Evolutionary conservation across 129 eudicot species (phyloP), one percentile per base, ranked within the genome.

Genomic region (Sambucus nigra): DNA sequence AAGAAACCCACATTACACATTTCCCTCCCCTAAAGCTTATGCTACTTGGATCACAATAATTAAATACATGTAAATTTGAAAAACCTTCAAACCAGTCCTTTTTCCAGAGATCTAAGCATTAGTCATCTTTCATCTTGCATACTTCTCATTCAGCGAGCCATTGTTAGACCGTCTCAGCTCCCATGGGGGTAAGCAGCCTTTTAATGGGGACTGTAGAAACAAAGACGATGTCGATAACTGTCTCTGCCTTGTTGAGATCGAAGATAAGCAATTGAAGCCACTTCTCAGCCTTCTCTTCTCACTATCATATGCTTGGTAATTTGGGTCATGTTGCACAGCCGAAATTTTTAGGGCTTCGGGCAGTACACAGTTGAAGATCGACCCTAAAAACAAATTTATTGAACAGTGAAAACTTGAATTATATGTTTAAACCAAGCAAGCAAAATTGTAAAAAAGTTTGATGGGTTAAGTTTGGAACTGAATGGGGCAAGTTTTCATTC

Each of bases 271-370:
- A 47, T 76, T 67, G 59, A 81, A 78, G 50, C 76, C 59, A 59
- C 75, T 81, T 61, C 82, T 73, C 27, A 86, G 79, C 68, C 65
- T 80, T 71, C 72, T 84, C 66, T 82, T 86, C 65, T 82, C 87
- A 7, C 57, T 46, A 20, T 78, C 84, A 7, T 47, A 73, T 11
- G 71, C 62, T 59, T 65, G 63, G 46, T 28, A 50, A 22, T 39
- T 42, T 21, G 78, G 76, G 44, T 85, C 80, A 20, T 78, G 79
- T 57, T 78, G 68, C 61, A 86, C 84, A 0, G 76, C 69, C 0
- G 81, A 59, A 28, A 75, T 67, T 69, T 70, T 76, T 15, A 86
- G 93, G 29, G 92, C 78, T 64, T 86, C 92, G 0, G 95, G 95
- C 59, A 86, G 70, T 39, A 81, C 77, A 59, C 75, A 81, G 66